phyloP scores from a whole-genome alignment of 1,284 basidiomycete genomes.

The Puccinia novopanici region DNA sequence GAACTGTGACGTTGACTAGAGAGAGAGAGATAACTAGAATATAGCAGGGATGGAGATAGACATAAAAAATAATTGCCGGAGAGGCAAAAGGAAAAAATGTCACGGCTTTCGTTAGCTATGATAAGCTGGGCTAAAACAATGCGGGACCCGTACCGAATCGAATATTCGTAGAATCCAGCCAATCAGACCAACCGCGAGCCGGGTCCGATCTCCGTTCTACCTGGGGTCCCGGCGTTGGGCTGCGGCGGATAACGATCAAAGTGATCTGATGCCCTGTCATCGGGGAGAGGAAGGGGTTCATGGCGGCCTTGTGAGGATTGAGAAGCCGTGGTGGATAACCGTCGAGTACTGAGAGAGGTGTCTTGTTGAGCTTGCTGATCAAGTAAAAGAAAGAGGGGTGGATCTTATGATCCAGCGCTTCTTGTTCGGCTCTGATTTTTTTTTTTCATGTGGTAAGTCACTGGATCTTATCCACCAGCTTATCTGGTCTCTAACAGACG shows the following conservation, averaged over 20 bases:
- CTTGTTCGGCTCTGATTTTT: constrained; percentile 15
- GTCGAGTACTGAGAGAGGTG: neutral
- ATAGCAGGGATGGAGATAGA: too few relatives aligned
- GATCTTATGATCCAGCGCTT: neutral
- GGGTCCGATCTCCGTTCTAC: neutral
- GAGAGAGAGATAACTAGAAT: too few relatives aligned
- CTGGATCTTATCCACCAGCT: neutral
- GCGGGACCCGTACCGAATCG: too few relatives aligned
- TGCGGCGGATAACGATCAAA: neutral
- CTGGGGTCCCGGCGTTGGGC: neutral
- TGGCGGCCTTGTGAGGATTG: neutral
- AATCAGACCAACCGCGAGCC: neutral
- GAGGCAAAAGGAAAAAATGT: too few relatives aligned
- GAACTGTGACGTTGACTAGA: too few relatives aligned
- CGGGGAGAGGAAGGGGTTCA: neutral
- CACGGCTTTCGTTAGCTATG: too few relatives aligned
- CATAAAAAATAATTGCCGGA: too few relatives aligned
- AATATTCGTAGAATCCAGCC: too few relatives aligned
- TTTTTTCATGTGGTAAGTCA: neutral
- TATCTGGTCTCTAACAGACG: neutral
- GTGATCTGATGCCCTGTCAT: neutral
- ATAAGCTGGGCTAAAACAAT: too few relatives aligned
- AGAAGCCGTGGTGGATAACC: neutral
- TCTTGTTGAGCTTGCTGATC: neutral
- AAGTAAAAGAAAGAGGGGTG: neutral